A percentile compares a stretch with the other conserved stretches of the same genome.
These are phyloP conservation scores for Boletus rex-veris DNA, from an alignment of 768 basidiomycete genomes.

Conservation along the genomic window DNA sequence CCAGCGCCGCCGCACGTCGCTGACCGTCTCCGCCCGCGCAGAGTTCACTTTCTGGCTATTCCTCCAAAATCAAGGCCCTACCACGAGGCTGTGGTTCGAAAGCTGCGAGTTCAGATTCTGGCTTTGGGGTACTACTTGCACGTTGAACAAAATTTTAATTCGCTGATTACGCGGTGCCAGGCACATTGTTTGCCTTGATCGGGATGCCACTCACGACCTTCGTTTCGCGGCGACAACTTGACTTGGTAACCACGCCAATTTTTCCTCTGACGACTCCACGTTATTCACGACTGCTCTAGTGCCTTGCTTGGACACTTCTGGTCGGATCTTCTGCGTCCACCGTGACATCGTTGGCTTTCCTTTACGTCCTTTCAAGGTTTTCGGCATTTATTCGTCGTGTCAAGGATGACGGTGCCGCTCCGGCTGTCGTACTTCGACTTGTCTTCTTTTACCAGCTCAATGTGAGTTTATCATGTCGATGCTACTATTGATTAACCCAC, in stretches of 20 bases:
- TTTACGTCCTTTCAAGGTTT: slow-evolving; percentile 69
- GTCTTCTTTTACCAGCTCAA: slow-evolving; percentile 76
- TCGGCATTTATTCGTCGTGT: slow-evolving; percentile 68
- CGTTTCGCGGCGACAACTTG: slow-evolving; percentile 53
- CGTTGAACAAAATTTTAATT: neutral
- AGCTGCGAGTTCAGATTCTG: slow-evolving; percentile 77
- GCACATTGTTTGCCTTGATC: slow-evolving; percentile 59
- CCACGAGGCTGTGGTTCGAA: slow-evolving; percentile 70
- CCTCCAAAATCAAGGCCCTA: slow-evolving; percentile 71
- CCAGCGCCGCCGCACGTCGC: neutral
- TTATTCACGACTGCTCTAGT: slow-evolving; percentile 38
- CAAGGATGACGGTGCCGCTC: slow-evolving; percentile 69
- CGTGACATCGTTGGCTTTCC: slow-evolving; percentile 62
- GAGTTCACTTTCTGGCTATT: slow-evolving; percentile 84
- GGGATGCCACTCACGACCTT: slow-evolving; percentile 73
- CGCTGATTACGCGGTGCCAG: slow-evolving; percentile 34
- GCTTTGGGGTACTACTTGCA: slow-evolving; percentile 50
- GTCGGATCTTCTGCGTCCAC: slow-evolving; percentile 66
- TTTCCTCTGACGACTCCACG: neutral
- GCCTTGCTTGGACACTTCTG: slow-evolving; percentile 72
- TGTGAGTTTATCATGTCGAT: slow-evolving; percentile 40
- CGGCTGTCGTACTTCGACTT: slow-evolving; percentile 69
- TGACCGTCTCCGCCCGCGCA: slow-evolving; percentile 26
- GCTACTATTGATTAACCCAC: neutral
- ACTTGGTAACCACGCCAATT: slow-evolving; percentile 41